These are phyloP conservation scores for Pythium aphanidermatum DNA, from an alignment of 352 stramenopile species.

Conservation along the genomic window DNA sequence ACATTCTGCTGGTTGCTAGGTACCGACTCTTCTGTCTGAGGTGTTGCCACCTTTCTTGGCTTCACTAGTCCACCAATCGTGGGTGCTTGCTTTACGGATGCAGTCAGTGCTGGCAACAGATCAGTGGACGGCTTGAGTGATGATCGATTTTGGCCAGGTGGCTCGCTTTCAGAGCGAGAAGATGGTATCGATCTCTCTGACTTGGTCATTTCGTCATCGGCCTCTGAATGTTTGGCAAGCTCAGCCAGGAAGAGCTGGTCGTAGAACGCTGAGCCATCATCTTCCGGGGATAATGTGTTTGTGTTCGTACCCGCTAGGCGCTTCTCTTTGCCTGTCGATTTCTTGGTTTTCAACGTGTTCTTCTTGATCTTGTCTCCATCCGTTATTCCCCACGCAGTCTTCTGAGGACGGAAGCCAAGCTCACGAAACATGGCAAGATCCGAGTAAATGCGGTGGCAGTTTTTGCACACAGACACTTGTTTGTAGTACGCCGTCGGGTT, in stretches of 20 bases:
- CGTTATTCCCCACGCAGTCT: slow-evolving; percentile 16
- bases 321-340: not conserved
- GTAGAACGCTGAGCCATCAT: slow-evolving; percentile 12
- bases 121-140: too few relatives aligned
- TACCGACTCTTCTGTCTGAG: too few relatives aligned
- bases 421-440: slow-evolving; percentile 48
- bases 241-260: slow-evolving; percentile 58
- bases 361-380: too few relatives aligned
- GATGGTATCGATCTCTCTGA: not conserved
- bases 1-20: too few relatives aligned
- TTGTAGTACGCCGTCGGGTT: slow-evolving; percentile 79
- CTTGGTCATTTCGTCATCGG: too few relatives aligned
- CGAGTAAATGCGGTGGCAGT: slow-evolving; percentile 69
- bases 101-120: too few relatives aligned
- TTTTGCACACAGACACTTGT: slow-evolving; percentile 60
- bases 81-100: too few relatives aligned
- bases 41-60: too few relatives aligned
- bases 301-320: not conserved
- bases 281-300: slow-evolving; percentile 4
- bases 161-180: not conserved
- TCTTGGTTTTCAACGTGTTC: too few relatives aligned
- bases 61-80: too few relatives aligned
- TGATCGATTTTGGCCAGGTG: not conserved
- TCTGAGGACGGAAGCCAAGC: slow-evolving; percentile 31
- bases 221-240: slow-evolving; percentile 42